Percentiles rank a stretch among this genome's conserved stretches.
Evolutionary conservation across 805 yeast genomes (phyloP).

Genomic region (Candida coquimbonensis): DNA sequence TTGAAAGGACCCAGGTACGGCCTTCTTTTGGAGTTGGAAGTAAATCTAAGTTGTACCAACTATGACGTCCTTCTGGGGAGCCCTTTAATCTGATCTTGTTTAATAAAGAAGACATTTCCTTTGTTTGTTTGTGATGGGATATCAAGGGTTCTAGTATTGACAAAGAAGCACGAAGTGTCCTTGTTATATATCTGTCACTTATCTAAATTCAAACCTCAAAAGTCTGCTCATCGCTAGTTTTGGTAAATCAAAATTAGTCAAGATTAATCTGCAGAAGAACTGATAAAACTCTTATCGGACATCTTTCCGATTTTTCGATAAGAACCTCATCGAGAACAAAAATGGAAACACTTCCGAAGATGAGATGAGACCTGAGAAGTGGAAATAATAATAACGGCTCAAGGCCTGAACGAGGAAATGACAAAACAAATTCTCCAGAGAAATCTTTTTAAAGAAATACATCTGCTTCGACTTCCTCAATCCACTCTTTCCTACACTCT

Average conservation of each 20-base stretch:
- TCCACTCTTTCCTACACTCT: neutral
- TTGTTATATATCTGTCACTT: neutral
- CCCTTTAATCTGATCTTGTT: constrained; percentile 1
- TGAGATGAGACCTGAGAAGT: neutral
- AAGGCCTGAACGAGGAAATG: too few species aligned
- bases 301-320: too few species aligned
- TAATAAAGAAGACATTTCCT: neutral
- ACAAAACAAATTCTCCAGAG: too few species aligned
- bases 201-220: neutral
- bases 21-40: neutral
- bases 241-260: too few species aligned
- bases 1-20: constrained; percentile 1
- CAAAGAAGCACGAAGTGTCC: neutral
- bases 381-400: too few species aligned
- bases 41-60: constrained; percentile 2
- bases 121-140: neutral
- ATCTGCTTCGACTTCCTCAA: neutral
- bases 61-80: constrained; percentile 2
- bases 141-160: neutral
- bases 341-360: neutral
- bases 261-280: too few species aligned
- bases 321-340: too few species aligned
- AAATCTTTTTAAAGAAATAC: neutral
- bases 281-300: too few species aligned
- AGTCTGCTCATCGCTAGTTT: too few species aligned